A percentile compares a stretch with the other conserved stretches of the same genome.
Conservation (phyloP, 2,329 filamentous ascomycete genomes). For the Monilinia fructigena region DNA sequence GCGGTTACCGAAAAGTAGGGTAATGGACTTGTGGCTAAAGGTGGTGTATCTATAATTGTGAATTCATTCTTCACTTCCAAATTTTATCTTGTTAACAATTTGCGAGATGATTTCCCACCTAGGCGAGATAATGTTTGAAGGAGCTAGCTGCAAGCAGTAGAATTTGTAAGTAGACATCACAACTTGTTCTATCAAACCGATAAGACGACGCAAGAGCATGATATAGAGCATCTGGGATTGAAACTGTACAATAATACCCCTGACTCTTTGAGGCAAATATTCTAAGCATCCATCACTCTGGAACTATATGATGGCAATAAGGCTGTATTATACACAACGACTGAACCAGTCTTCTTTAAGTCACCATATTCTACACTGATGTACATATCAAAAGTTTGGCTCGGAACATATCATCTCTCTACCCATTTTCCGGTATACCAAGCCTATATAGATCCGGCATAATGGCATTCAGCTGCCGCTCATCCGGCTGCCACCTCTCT, state of each 20-base stretch:
- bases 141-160: background rate
- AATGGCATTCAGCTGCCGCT: conserved; percentile 37
- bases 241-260: background rate
- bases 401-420: background rate
- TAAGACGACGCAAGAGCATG: background rate
- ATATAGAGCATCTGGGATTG: background rate
- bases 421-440: conserved; percentile 16
- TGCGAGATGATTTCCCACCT: background rate
- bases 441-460: conserved; percentile 29
- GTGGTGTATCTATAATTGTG: no score
- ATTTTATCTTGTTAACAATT: background rate
- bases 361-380: conserved; percentile 15
- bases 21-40: no score
- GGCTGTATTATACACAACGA: background rate
- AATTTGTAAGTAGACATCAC: background rate
- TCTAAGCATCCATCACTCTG: background rate
- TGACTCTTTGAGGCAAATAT: background rate
- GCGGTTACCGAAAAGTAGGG: no score
- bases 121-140: background rate
- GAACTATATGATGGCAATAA: background rate
- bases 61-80: no score
- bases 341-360: background rate
- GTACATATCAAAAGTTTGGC: background rate
- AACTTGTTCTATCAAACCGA: background rate
- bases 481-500: conserved; percentile 37